These are phyloP conservation scores for Brassica napus DNA, from an alignment of 345 rosid species.

Conservation along the genomic window DNA sequence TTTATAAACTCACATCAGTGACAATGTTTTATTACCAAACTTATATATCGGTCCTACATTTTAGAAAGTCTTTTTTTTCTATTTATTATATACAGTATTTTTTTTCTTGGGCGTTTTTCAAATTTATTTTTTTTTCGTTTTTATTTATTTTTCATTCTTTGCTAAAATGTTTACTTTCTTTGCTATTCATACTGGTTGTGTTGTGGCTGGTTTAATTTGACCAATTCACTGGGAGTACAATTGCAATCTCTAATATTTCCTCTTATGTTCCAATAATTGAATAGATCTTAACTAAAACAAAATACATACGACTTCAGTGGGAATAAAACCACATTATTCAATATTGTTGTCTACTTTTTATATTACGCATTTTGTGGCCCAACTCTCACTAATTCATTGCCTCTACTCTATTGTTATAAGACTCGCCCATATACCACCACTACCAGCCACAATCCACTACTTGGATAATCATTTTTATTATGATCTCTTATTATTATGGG, in stretches of 20 bases:
- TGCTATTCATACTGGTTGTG: background rate
- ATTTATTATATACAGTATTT: background rate
- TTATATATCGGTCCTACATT: conserved; percentile 15
- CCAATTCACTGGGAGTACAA: background rate
- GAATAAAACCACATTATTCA: background rate
- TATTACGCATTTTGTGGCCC: background rate
- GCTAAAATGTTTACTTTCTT: background rate
- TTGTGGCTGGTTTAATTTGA: background rate
- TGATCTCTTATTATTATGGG: background rate
- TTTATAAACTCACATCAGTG: conserved; percentile 1
- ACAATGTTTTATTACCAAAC: conserved; percentile 21
- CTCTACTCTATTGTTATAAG: background rate
- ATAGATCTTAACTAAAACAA: background rate
- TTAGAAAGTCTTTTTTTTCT: background rate
- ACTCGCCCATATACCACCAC: background rate
- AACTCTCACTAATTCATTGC: background rate
- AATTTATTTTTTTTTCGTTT: background rate
- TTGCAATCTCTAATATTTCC: background rate
- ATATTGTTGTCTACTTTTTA: background rate
- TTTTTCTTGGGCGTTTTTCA: background rate
- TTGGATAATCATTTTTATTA: background rate
- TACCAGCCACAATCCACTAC: conserved; percentile 10
- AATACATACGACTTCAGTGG: background rate
- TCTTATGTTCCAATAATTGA: background rate
- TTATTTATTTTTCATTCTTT: background rate